Conservation (phyloP, 176 grass and related monocot species). For the Cenchrus fungigraminus region DNA sequence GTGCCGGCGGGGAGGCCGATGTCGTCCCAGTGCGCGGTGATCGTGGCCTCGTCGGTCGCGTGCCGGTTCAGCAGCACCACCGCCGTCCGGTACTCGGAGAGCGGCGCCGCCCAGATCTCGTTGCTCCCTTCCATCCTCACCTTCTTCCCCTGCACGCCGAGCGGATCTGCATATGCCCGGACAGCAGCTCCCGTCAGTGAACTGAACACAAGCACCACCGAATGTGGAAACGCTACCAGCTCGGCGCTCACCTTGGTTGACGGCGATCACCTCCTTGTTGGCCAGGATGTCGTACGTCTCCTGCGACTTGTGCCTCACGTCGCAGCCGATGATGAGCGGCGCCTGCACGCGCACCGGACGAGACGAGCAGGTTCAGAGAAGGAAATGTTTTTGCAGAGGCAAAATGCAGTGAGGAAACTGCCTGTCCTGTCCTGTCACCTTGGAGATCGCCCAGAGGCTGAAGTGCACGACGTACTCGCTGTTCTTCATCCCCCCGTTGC, state of each 20-base stretch:
- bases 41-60: constrained; percentile 26
- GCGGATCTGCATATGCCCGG: constrained; percentile 41
- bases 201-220: background rate
- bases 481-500: constrained; percentile 83
- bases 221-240: background rate
- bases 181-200: background rate
- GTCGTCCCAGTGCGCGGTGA: constrained; percentile 74
- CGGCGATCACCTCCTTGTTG: constrained; percentile 93
- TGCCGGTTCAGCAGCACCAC: constrained; percentile 69
- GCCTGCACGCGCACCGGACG: constrained; percentile 42
- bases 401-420: background rate
- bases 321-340: constrained; percentile 90
- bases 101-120: constrained; percentile 81
- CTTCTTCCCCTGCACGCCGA: constrained; percentile 91
- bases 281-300: constrained; percentile 72
- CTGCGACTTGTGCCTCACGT: constrained; percentile 70
- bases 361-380: background rate
- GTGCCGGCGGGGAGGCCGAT: constrained; percentile 70
- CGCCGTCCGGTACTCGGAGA: constrained; percentile 57
- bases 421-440: constrained; percentile 37
- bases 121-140: constrained; percentile 82
- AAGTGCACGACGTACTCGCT: constrained; percentile 87
- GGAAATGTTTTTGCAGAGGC: background rate
- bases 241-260: constrained; percentile 67
- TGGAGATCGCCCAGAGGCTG: constrained; percentile 89